Conservation (phyloP, 371 early-diverging fungal species). For the Mucor ambiguus region DNA sequence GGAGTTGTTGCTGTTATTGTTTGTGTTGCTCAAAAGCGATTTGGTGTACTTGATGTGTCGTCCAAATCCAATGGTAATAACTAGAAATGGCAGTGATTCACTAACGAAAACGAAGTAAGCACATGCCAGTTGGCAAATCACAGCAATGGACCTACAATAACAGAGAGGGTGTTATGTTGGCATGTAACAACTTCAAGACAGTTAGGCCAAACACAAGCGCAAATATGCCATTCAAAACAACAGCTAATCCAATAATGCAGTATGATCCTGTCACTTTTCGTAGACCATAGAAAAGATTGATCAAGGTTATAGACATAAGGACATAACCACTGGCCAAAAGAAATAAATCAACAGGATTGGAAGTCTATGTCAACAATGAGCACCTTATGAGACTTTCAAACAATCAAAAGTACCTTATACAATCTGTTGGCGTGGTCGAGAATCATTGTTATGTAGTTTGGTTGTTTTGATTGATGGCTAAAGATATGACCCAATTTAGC, state of each 20-base stretch:
- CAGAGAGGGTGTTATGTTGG: neutral
- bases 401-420: neutral
- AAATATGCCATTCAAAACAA: neutral
- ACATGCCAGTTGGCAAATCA: slow-evolving; percentile 8
- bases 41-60: slow-evolving; percentile 82
- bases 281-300: neutral
- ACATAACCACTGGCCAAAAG: neutral
- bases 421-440: neutral
- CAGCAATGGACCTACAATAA: neutral
- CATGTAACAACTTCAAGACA: slow-evolving; percentile 4
- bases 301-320: neutral
- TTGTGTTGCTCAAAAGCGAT: slow-evolving; percentile 54
- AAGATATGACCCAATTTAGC: slow-evolving; percentile 29
- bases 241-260: neutral
- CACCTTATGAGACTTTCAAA: neutral
- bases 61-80: slow-evolving; percentile 89
- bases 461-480: neutral
- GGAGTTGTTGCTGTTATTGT: slow-evolving; percentile 19
- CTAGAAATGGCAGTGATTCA: slow-evolving; percentile 89
- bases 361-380: neutral
- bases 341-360: neutral
- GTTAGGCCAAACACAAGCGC: neutral
- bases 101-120: slow-evolving; percentile 40
- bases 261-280: slow-evolving; percentile 63
- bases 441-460: slow-evolving; percentile 55